phyloP scores from a whole-genome alignment of 495 filamentous ascomycete genomes.

The Penicillium taxi region DNA sequence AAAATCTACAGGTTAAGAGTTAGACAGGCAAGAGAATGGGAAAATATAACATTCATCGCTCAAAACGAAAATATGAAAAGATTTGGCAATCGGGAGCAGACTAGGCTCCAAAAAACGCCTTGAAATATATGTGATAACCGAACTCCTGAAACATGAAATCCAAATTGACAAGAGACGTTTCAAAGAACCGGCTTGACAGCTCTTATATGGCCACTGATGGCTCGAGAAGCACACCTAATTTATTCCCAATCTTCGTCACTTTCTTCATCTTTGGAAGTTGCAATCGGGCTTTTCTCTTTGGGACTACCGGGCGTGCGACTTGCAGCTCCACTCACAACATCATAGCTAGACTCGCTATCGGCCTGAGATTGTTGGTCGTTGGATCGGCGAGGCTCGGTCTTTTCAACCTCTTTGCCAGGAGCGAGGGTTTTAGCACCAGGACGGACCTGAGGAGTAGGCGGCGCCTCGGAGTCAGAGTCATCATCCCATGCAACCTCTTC shows the following conservation, averaged over 20 bases:
- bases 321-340: slow-evolving; percentile 78
- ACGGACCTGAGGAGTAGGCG: slow-evolving; percentile 42
- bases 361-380: slow-evolving; percentile 78
- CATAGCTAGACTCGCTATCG: slow-evolving; percentile 89
- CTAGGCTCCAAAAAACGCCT: slow-evolving; percentile 14
- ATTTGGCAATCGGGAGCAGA: slow-evolving; percentile 12
- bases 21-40: slow-evolving; percentile 8
- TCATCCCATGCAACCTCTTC: slow-evolving; percentile 85
- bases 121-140: slow-evolving; percentile 7
- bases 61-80: slow-evolving; percentile 12
- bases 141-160: slow-evolving; percentile 16
- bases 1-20: slow-evolving; percentile 12
- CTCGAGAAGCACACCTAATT: neutral
- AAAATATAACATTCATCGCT: slow-evolving; percentile 15
- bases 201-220: neutral
- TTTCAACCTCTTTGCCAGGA: slow-evolving; percentile 32
- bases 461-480: slow-evolving; percentile 55
- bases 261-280: slow-evolving; percentile 48
- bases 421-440: slow-evolving; percentile 11
- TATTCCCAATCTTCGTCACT: slow-evolving; percentile 83
- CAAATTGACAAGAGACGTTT: neutral
- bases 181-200: neutral
- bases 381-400: slow-evolving; percentile 67
- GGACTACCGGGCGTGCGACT: slow-evolving; percentile 74
- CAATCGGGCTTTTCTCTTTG: slow-evolving; percentile 50